Conservation (phyloP, 345 rosid species). For the Pistacia integerrima region DNA sequence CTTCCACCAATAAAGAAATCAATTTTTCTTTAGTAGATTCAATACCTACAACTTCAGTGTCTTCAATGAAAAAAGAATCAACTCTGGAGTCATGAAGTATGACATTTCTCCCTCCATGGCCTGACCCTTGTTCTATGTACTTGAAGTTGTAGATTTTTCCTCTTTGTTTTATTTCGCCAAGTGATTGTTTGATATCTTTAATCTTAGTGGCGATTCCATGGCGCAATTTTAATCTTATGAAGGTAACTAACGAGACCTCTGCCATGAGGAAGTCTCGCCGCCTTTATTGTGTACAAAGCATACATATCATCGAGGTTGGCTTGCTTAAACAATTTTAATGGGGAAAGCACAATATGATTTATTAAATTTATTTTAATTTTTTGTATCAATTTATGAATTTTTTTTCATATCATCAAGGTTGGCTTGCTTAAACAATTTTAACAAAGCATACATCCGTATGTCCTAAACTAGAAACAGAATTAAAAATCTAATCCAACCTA, state of each 20-base stretch:
- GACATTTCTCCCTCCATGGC: too few relatives aligned
- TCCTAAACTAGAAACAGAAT: too few relatives aligned
- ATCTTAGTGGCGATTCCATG: slow-evolving; percentile 17
- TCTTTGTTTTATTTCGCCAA: slow-evolving; percentile 8
- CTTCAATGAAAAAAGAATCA: slow-evolving; percentile 19
- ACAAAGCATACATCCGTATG: too few relatives aligned
- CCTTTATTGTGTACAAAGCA: background rate
- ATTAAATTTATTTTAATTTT: too few relatives aligned
- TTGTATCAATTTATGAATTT: too few relatives aligned
- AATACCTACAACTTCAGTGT: slow-evolving; percentile 26
- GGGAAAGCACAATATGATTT: too few relatives aligned
- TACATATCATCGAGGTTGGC: too few relatives aligned
- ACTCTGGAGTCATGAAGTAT: slow-evolving; percentile 12
- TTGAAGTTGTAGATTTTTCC: slow-evolving; percentile 8
- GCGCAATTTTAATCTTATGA: background rate
- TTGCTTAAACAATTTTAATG: background rate
- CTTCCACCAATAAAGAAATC: background rate
- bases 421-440: too few relatives aligned
- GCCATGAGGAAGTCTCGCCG: background rate
- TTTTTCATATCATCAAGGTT: too few relatives aligned
- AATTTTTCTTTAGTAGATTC: background rate
- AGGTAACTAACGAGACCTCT: background rate
- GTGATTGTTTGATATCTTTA: slow-evolving; percentile 8
- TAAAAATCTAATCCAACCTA: too few relatives aligned
- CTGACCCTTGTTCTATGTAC: background rate